These are phyloP conservation scores for Crithidia brevicula DNA, from an alignment of 208 protist species.

Conservation along the genomic window DNA sequence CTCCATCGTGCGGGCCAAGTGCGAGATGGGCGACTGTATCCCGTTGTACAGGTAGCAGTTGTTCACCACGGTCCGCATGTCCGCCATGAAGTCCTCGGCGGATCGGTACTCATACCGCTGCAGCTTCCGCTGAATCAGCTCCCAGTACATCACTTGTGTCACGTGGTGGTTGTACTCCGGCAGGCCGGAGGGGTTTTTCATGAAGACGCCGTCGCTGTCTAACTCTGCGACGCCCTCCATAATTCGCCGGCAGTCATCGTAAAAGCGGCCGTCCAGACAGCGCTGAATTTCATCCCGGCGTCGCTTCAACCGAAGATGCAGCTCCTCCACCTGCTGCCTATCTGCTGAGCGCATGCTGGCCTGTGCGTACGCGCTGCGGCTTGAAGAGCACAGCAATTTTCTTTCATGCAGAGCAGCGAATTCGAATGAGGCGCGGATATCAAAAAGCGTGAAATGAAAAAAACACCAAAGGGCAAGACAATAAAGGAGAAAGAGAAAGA, in stretches of 20 bases:
- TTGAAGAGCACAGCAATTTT: no score
- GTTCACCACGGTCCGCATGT: conserved; percentile 83
- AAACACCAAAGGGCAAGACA: no score
- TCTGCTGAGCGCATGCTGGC: conserved; percentile 16
- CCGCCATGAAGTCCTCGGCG: conserved; percentile 66
- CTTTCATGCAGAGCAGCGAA: no score
- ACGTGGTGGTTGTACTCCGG: conserved; percentile 60
- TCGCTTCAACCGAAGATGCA: conserved; percentile 56
- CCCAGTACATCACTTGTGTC: conserved; percentile 67
- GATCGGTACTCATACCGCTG: conserved; percentile 62
- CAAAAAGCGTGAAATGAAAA: no score
- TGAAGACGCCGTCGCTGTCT: conserved; percentile 54
- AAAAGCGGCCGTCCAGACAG: conserved; percentile 71
- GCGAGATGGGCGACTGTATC: conserved; percentile 41
- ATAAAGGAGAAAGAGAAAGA: no score
- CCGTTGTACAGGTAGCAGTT: conserved; percentile 88
- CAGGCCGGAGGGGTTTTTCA: conserved; percentile 49
- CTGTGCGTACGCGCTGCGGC: no score
- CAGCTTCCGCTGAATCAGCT: conserved; percentile 63
- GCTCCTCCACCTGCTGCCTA: conserved; percentile 11
- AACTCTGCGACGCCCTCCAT: conserved; percentile 36
- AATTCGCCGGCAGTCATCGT: conserved; percentile 54
- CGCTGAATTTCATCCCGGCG: conserved; percentile 53
- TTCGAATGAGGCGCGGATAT: no score
- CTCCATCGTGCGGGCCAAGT: conserved; percentile 60